Conservation (phyloP, 257 asterid species). For the Cruciata laevipes region DNA sequence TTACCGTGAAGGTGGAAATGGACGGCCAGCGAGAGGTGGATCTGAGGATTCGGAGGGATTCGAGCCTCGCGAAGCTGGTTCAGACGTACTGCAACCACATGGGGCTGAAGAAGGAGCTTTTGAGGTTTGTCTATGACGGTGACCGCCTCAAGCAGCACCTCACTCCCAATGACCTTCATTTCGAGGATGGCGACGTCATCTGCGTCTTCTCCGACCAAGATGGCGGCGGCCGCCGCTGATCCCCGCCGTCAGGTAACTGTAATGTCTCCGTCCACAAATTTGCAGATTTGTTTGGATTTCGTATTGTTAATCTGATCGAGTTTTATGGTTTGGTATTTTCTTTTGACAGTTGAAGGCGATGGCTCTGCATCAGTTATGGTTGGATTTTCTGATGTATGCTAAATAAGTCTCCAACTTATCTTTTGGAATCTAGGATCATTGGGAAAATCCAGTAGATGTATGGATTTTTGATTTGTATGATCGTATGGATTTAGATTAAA, state of each 20-base stretch:
- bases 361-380: background rate
- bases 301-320: no score
- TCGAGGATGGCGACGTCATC: conserved; percentile 1
- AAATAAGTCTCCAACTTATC: background rate
- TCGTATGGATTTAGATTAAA: no score
- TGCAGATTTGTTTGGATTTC: background rate
- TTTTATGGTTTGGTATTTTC: no score
- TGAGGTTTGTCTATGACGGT: background rate
- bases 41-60: background rate
- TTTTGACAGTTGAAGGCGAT: background rate
- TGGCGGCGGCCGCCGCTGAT: conserved; percentile 4
- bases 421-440: background rate
- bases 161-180: background rate
- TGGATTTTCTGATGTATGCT: background rate
- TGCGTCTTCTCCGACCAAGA: background rate
- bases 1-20: background rate
- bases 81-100: background rate
- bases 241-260: background rate
- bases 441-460: background rate
- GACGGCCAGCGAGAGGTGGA: background rate
- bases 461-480: no score
- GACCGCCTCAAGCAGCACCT: background rate
- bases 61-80: background rate
- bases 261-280: no score
- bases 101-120: background rate